These are phyloP conservation scores for Mucor mucedo DNA, from an alignment of 371 early-diverging fungal genomes.

Conservation along the genomic window DNA sequence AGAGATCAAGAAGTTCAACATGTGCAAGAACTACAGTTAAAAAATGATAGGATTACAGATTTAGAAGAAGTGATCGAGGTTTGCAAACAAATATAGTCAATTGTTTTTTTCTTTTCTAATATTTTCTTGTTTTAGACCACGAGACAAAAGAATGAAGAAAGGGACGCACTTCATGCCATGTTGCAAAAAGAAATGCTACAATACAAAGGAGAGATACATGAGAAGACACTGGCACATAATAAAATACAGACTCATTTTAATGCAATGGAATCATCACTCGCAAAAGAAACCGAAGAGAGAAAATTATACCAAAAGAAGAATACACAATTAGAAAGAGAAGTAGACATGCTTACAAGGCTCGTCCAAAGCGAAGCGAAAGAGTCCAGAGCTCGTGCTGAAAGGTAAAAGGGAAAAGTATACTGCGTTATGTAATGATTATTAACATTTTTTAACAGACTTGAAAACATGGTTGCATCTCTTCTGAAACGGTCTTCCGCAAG, in stretches of 20 bases:
- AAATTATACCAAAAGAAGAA: constrained; percentile 19
- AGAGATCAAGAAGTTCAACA: constrained; percentile 7
- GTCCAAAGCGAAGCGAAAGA: constrained; percentile 34
- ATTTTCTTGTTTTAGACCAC: not conserved
- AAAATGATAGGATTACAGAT: constrained; percentile 3
- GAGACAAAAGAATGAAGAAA: constrained; percentile 8
- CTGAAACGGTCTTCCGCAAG: not conserved
- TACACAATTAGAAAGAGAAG: constrained; percentile 22
- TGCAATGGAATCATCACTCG: constrained; percentile 2
- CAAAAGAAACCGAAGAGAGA: constrained; percentile 21
- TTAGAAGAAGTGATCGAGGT: constrained; percentile 5
- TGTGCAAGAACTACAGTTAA: not conserved
- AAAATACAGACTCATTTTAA: constrained; percentile 4
- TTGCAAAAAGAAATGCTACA: constrained; percentile 11
- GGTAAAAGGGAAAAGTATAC: constrained; percentile 8
- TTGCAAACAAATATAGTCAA: not conserved
- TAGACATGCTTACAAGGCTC: constrained; percentile 23
- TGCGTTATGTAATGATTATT: not conserved
- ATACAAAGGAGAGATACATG: constrained; percentile 17
- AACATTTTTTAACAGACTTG: constrained; percentile 3
- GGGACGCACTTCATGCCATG: not conserved
- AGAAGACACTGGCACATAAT: constrained; percentile 14
- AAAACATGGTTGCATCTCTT: constrained; percentile 14
- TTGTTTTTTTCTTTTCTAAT: not conserved
- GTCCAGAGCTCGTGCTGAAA: constrained; percentile 30